A percentile compares a stretch with the other conserved stretches of the same genome.
Conservation (phyloP, 1,139 yeast genomes). For the Taphrina pruni region DNA sequence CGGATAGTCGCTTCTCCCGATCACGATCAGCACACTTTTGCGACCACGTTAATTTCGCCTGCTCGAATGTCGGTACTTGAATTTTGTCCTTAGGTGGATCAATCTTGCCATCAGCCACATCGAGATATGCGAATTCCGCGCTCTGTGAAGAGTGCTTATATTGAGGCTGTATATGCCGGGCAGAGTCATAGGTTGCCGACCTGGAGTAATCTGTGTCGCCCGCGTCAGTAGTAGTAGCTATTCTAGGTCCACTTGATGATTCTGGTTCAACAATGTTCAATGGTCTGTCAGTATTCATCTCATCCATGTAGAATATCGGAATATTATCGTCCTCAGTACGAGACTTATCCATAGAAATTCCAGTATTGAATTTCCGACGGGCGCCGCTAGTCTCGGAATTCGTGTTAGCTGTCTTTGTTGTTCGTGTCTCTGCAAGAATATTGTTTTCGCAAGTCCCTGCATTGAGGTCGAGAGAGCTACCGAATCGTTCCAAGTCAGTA, state of each 20-base stretch:
- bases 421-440: background rate
- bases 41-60: conserved; percentile 39
- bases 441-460: background rate
- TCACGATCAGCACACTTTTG: conserved; percentile 41
- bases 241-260: background rate
- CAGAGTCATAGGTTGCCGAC: background rate
- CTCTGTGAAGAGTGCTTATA: background rate
- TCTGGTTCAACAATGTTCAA: background rate
- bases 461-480: conserved; percentile 28
- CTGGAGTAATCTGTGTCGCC: background rate
- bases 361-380: too few relatives aligned
- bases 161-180: background rate
- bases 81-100: conserved; percentile 8
- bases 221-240: background rate
- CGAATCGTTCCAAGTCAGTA: conserved; percentile 1
- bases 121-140: background rate
- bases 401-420: too few relatives aligned
- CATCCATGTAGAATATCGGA: conserved; percentile 30
- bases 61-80: conserved; percentile 35
- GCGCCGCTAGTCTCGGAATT: background rate
- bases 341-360: background rate
- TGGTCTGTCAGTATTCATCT: background rate
- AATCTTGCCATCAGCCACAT: background rate
- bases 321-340: conserved; percentile 13
- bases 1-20: conserved; percentile 34